These are phyloP conservation scores for Limonium bicolor DNA, from an alignment of 148 eudicot species.

Conservation along the genomic window DNA sequence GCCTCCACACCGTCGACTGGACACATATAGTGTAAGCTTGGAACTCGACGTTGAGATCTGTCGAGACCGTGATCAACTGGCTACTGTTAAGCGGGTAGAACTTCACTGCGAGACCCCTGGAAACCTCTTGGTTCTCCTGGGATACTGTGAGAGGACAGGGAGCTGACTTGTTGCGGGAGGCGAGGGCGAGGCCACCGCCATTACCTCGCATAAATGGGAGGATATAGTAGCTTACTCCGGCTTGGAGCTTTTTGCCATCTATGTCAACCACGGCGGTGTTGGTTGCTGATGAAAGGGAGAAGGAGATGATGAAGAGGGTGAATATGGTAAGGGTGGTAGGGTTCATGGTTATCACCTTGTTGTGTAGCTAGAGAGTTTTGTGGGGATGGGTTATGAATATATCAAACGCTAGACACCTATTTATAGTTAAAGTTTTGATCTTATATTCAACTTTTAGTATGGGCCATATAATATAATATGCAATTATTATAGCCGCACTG, in stretches of 20 bases:
- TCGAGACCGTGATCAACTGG: conserved; percentile 13
- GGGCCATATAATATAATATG: too few relatives aligned
- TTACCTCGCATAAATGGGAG: conserved; percentile 5
- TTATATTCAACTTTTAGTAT: too few relatives aligned
- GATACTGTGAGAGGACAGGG: conserved; percentile 20
- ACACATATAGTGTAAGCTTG: conserved; percentile 12
- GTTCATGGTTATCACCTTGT: too few relatives aligned
- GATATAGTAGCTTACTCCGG: conserved; percentile 8
- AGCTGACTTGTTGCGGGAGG: not conserved
- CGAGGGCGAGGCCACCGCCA: conserved; percentile 12
- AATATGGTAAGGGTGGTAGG: too few relatives aligned
- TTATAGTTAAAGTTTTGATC: too few relatives aligned
- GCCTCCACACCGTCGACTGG: conserved; percentile 24
- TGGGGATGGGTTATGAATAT: too few relatives aligned
- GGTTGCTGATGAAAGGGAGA: too few relatives aligned
- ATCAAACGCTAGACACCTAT: too few relatives aligned
- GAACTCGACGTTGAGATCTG: conserved; percentile 27
- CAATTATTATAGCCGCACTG: too few relatives aligned
- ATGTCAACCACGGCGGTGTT: conserved; percentile 1
- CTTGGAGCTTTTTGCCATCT: not conserved
- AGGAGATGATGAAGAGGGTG: too few relatives aligned
- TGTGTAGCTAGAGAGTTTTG: too few relatives aligned
- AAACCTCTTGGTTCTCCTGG: conserved; percentile 19
- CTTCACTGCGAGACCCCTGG: conserved; percentile 14
- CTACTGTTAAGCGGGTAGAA: conserved; percentile 16